phyloP scores from a whole-genome alignment of 1,139 yeast genomes.

The Candida dubliniensis region DNA sequence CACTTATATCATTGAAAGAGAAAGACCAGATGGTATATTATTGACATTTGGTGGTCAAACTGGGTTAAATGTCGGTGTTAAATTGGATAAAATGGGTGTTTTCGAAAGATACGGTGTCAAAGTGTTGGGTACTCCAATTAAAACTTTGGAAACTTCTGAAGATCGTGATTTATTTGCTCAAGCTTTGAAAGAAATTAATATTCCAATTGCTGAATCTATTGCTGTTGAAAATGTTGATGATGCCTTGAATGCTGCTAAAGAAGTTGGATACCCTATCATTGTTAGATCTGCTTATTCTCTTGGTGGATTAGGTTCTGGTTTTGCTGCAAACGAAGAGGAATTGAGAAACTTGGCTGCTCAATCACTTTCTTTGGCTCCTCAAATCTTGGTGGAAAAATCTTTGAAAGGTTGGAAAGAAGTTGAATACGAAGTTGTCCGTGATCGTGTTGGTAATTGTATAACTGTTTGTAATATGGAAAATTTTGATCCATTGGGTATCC shows the following conservation, averaged over 20 bases:
- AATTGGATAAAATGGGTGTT: conserved; percentile 76
- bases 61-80: conserved; percentile 92
- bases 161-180: conserved; percentile 95
- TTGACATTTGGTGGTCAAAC: conserved; percentile 99
- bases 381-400: conserved; percentile 93
- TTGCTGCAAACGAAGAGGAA: conserved; percentile 81
- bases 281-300: conserved; percentile 97
- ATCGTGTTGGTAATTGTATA: conserved; percentile 93
- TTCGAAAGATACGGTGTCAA: conserved; percentile 87
- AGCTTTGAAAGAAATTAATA: conserved; percentile 89
- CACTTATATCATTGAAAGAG: conserved; percentile 90
- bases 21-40: conserved; percentile 92
- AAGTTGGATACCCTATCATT: conserved; percentile 92
- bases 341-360: conserved; percentile 34
- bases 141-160: conserved; percentile 92
- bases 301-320: conserved; percentile 98
- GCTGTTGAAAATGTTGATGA: conserved; percentile 94
- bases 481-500: conserved; percentile 96
- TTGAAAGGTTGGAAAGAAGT: conserved; percentile 99
- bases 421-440: conserved; percentile 98
- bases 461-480: conserved; percentile 99
- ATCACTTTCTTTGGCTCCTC: conserved; percentile 88
- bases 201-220: conserved; percentile 94
- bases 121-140: conserved; percentile 95
- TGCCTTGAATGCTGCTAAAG: conserved; percentile 82